A percentile compares a stretch with the other conserved stretches of the same genome.
These are phyloP conservation scores for Podaxis sp. DNA, from an alignment of 768 basidiomycete genomes.

Conservation along the genomic window DNA sequence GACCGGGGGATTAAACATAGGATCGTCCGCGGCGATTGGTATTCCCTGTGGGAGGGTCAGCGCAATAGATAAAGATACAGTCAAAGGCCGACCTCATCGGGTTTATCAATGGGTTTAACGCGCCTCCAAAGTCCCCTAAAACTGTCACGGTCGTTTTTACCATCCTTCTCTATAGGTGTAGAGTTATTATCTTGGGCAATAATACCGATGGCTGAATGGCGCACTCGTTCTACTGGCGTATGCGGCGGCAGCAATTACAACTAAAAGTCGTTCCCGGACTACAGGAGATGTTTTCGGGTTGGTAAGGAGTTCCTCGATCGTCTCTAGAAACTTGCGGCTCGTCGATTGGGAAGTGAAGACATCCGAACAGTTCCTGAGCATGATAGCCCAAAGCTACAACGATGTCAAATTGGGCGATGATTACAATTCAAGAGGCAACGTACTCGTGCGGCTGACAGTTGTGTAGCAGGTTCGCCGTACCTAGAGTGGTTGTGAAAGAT, in stretches of 20 bases:
- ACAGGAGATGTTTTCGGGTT: slow-evolving; percentile 71
- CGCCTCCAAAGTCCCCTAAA: slow-evolving; percentile 78
- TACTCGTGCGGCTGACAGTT: slow-evolving; percentile 75
- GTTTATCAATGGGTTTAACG: slow-evolving; percentile 76
- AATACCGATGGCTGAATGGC: not conserved
- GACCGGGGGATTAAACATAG: slow-evolving; percentile 72
- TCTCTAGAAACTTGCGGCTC: slow-evolving; percentile 76
- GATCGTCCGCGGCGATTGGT: slow-evolving; percentile 75
- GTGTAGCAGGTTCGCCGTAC: slow-evolving; percentile 72
- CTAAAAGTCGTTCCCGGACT: slow-evolving; percentile 74
- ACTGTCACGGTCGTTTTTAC: slow-evolving; percentile 35
- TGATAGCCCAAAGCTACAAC: slow-evolving; percentile 82
- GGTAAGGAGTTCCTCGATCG: slow-evolving; percentile 69
- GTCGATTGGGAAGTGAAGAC: slow-evolving; percentile 69
- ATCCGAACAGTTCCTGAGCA: slow-evolving; percentile 79
- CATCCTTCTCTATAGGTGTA: slow-evolving; percentile 20
- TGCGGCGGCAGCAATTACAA: slow-evolving; percentile 81
- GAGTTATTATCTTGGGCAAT: not conserved
- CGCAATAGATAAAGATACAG: not conserved
- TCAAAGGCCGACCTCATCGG: slow-evolving; percentile 59
- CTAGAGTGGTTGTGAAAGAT: slow-evolving; percentile 30
- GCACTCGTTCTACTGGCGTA: slow-evolving; percentile 55
- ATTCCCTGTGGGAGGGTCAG: slow-evolving; percentile 46
- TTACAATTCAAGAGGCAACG: slow-evolving; percentile 21
- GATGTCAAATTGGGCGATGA: slow-evolving; percentile 7